Percentiles rank a stretch among this genome's conserved stretches.
phyloP scores from a whole-genome alignment of 331 rosid species.

The Cucumis variabilis region DNA sequence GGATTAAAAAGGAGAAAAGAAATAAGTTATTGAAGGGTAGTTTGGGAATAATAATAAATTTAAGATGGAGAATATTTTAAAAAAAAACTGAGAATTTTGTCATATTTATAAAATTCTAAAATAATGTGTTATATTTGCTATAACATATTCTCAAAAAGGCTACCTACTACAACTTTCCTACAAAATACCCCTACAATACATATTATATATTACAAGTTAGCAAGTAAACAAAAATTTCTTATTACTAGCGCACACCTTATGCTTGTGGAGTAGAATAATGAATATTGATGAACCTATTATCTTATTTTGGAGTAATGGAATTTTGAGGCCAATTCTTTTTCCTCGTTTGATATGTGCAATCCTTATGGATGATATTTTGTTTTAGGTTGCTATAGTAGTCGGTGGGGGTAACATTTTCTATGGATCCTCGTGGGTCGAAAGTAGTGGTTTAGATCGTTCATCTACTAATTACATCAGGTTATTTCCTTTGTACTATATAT shows the following conservation, averaged over 20 bases:
- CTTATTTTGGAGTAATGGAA: background rate
- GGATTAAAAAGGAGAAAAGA: no score
- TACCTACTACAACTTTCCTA: no score
- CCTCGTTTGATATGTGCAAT: background rate
- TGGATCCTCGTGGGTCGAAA: slow-evolving; percentile 89
- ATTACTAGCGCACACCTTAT: background rate
- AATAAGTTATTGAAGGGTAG: no score
- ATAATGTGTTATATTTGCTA: no score
- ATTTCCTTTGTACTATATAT: slow-evolving; percentile 29
- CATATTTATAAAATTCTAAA: no score
- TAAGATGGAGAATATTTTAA: no score
- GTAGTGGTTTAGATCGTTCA: slow-evolving; percentile 91
- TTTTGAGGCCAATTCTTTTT: slow-evolving; percentile 19
- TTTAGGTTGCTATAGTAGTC: slow-evolving; percentile 94
- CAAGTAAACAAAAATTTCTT: background rate
- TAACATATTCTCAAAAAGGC: no score
- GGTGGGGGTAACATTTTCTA: slow-evolving; percentile 98
- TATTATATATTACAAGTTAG: no score
- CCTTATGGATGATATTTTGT: slow-evolving; percentile 26
- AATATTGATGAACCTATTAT: background rate
- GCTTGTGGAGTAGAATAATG: background rate
- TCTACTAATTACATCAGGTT: slow-evolving; percentile 98
- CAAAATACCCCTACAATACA: no score
- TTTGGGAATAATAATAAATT: no score
- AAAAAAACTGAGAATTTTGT: no score